Conservation (phyloP, 1,284 basidiomycete species). For the Cutaneotrichosporon sp. region DNA sequence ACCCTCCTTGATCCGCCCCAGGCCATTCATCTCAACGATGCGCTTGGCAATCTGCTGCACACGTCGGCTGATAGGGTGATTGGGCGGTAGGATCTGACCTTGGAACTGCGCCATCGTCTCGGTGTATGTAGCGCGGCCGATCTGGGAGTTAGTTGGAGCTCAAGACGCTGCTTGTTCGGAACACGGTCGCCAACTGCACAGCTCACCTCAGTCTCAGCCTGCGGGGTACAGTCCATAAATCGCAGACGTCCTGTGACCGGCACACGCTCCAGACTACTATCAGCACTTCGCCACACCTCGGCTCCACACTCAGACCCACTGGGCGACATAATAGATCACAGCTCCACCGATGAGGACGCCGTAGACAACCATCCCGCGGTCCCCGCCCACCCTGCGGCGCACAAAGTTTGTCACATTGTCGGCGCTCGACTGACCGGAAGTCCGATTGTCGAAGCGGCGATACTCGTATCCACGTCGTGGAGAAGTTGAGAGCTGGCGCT, state of each 20-base stretch:
- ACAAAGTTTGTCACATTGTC: conserved; percentile 26
- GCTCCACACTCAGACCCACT: conserved; percentile 56
- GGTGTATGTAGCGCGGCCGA: conserved; percentile 10
- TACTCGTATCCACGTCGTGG: conserved; percentile 17
- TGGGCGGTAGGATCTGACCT: conserved; percentile 57
- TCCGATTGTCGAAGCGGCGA: conserved; percentile 30
- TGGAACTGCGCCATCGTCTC: conserved; percentile 18
- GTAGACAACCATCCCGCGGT: conserved; percentile 39
- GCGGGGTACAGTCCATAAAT: conserved; percentile 70
- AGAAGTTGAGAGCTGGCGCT: conserved; percentile 1
- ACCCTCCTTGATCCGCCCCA: conserved; percentile 57
- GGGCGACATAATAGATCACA: conserved; percentile 56
- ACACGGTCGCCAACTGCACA: too few species aligned
- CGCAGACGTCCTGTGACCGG: conserved; percentile 76
- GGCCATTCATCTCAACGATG: conserved; percentile 67
- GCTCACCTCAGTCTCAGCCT: conserved; percentile 55
- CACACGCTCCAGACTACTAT: conserved; percentile 65
- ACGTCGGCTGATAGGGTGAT: conserved; percentile 62
- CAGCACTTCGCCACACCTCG: too few species aligned
- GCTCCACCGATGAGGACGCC: conserved; percentile 47
- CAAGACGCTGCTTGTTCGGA: neutral
- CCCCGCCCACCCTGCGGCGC: conserved; percentile 38
- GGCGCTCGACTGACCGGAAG: conserved; percentile 9
- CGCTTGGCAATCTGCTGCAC: conserved; percentile 65
- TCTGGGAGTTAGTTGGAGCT: conserved; percentile 3